A percentile compares a stretch with the other conserved stretches of the same genome.
Conservation (phyloP, 1,284 basidiomycete genomes). For the Ganoderma boninense region DNA sequence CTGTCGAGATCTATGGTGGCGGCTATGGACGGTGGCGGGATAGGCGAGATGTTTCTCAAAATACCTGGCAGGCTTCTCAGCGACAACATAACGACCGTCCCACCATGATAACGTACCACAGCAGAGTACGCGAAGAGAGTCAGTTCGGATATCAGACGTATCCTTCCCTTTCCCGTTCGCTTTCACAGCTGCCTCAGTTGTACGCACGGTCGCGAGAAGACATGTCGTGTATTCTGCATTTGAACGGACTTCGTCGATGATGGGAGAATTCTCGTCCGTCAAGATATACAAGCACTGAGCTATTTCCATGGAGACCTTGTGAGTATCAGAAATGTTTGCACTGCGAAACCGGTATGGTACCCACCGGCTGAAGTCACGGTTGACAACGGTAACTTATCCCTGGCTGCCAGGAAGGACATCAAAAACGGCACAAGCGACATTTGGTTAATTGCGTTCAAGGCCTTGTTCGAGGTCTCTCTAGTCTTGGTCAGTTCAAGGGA, state of each 20-base stretch:
- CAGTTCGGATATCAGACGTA: constrained; percentile 54
- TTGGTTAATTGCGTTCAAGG: constrained; percentile 85
- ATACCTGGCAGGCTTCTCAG: constrained; percentile 59
- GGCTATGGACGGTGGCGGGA: constrained; percentile 69
- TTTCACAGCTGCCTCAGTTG: constrained; percentile 42
- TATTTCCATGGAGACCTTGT: constrained; percentile 42
- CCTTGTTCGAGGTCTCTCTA: constrained; percentile 93
- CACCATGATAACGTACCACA: constrained; percentile 60
- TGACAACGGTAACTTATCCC: constrained; percentile 69
- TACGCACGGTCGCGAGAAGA: constrained; percentile 73
- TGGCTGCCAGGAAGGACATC: constrained; percentile 81
- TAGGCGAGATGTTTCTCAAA: constrained; percentile 76
- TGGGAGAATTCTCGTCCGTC: constrained; percentile 85
- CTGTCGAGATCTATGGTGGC: constrained; percentile 75
- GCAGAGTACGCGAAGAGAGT: constrained; percentile 72
- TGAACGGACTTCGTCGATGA: constrained; percentile 67
- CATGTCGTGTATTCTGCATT: constrained; percentile 73
- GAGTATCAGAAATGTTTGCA: constrained; percentile 16
- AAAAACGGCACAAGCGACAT: constrained; percentile 81
- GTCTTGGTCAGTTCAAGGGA: constrained; percentile 43
- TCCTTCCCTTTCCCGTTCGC: constrained; percentile 56
- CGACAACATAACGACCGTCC: constrained; percentile 18
- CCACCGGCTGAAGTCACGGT: constrained; percentile 84
- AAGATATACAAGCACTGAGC: constrained; percentile 92
- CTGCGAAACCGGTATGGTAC: constrained; percentile 21